Percentiles rank a stretch among this genome's conserved stretches.
phyloP scores from a whole-genome alignment of 2,329 filamentous ascomycete genomes.

The Trichoderma arundinaceum region DNA sequence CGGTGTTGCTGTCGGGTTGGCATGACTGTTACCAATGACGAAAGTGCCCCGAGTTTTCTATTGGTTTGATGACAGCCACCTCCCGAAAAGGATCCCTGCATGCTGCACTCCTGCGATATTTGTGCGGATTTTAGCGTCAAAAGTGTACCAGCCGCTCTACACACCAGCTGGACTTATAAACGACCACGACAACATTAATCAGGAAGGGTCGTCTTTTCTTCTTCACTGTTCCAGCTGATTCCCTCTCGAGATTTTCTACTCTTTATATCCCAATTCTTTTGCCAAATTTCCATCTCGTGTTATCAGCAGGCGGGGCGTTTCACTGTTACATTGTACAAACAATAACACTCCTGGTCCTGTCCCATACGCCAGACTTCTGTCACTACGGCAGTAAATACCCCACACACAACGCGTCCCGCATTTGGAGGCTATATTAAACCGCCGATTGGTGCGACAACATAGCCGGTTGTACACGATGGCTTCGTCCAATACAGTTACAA shows the following conservation, averaged over 20 bases:
- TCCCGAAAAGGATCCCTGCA: slow-evolving; percentile 15
- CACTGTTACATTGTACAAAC: slow-evolving; percentile 5
- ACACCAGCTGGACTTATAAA: slow-evolving; percentile 1
- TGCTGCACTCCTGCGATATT: slow-evolving; percentile 38
- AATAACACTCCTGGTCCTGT: background rate
- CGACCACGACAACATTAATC: background rate
- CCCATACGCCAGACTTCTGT: background rate
- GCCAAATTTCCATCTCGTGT: background rate
- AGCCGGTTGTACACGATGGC: slow-evolving; percentile 38
- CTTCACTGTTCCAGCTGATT: background rate
- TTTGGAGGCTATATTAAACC: background rate
- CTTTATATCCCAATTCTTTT: background rate
- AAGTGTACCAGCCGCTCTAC: background rate
- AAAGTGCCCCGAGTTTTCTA: background rate
- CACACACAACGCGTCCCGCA: background rate
- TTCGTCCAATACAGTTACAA: slow-evolving; percentile 50
- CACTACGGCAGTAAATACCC: background rate
- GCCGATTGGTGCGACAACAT: slow-evolving; percentile 6
- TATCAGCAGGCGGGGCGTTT: background rate
- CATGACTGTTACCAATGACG: background rate
- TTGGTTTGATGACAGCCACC: slow-evolving; percentile 6
- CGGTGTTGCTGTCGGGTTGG: background rate
- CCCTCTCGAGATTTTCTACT: no score
- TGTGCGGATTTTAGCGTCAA: slow-evolving; percentile 45
- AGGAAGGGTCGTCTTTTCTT: background rate